Evolutionary conservation across 2,329 filamentous ascomycete genomes (phyloP).

Genomic region (Diplodia sapinea): DNA sequence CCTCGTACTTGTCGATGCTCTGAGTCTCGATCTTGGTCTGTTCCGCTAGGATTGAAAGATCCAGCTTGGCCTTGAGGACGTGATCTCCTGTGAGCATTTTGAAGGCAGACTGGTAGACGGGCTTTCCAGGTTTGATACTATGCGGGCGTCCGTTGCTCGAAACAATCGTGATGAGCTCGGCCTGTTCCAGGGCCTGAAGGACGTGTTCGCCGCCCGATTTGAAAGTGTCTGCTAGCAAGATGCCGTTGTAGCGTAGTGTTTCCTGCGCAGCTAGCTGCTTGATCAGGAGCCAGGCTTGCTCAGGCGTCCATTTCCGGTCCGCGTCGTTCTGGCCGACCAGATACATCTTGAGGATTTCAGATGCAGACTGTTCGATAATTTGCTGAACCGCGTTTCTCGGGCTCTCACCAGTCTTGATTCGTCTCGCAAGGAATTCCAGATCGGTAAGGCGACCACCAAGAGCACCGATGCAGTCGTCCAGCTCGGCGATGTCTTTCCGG

Average conservation of each 20-base stretch:
- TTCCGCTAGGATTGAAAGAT: conserved; percentile 70
- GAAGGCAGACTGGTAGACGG: conserved; percentile 87
- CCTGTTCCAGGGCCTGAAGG: conserved; percentile 79
- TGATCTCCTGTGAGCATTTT: conserved; percentile 71
- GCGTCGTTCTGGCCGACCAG: conserved; percentile 67
- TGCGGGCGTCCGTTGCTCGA: conserved; percentile 78
- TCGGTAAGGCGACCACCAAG: conserved; percentile 94
- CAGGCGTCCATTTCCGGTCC: conserved; percentile 71
- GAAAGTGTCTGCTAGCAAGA: conserved; percentile 79
- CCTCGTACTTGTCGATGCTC: conserved; percentile 78
- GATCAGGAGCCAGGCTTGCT: conserved; percentile 91
- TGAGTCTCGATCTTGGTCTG: conserved; percentile 73
- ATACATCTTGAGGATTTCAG: conserved; percentile 93
- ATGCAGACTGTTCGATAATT: conserved; percentile 86
- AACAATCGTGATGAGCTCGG: conserved; percentile 82
- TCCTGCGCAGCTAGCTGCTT: conserved; percentile 74
- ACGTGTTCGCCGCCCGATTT: conserved; percentile 73
- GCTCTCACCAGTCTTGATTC: conserved; percentile 84
- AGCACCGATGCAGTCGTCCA: conserved; percentile 80
- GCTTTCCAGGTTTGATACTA: conserved; percentile 78
- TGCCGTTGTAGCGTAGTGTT: conserved; percentile 80
- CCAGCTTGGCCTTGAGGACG: conserved; percentile 73
- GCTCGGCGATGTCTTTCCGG: conserved; percentile 66
- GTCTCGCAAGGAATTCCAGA: conserved; percentile 88
- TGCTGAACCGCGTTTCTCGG: conserved; percentile 81